Percentiles rank a stretch among this genome's conserved stretches.
Conservation (phyloP, 2,329 filamentous ascomycete genomes). For the Stemphylium lycopersici region DNA sequence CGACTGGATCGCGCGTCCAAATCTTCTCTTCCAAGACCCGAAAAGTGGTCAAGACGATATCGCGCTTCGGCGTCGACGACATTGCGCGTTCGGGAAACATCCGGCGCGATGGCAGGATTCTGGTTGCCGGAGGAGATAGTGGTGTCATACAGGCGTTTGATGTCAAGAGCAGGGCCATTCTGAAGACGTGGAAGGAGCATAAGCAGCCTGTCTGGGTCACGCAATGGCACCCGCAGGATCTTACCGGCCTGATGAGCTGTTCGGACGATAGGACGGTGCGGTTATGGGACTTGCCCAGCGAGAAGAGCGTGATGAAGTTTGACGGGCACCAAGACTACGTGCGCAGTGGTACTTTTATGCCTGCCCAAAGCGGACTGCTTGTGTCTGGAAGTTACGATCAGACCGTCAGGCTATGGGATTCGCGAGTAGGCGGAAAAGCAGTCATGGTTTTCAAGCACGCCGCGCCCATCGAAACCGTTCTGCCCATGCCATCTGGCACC, state of each 20-base stretch:
- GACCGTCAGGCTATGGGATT: constrained; percentile 93
- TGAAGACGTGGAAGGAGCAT: constrained; percentile 94
- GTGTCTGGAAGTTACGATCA: constrained; percentile 94
- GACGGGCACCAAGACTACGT: constrained; percentile 92
- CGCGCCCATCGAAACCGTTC: constrained; percentile 86
- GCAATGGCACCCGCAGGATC: constrained; percentile 86
- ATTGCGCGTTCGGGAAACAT: constrained; percentile 89
- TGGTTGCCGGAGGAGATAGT: constrained; percentile 89
- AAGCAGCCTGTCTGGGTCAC: constrained; percentile 93
- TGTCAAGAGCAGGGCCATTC: constrained; percentile 82
- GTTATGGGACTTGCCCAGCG: constrained; percentile 89
- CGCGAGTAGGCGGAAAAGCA: constrained; percentile 66
- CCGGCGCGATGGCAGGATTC: constrained; percentile 82
- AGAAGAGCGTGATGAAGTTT: constrained; percentile 77
- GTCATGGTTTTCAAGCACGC: constrained; percentile 96
- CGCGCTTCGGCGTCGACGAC: constrained; percentile 79
- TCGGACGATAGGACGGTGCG: constrained; percentile 93
- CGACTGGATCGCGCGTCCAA: constrained; percentile 91
- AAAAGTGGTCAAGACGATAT: constrained; percentile 92
- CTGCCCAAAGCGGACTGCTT: constrained; percentile 71
- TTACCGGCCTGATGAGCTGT: constrained; percentile 85
- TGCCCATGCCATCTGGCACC: constrained; percentile 85
- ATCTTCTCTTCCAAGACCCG: constrained; percentile 91
- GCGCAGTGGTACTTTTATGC: constrained; percentile 84
- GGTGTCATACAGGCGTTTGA: constrained; percentile 97